phyloP scores from a whole-genome alignment of 2,329 filamentous ascomycete species.

The Fusarium sp. region DNA sequence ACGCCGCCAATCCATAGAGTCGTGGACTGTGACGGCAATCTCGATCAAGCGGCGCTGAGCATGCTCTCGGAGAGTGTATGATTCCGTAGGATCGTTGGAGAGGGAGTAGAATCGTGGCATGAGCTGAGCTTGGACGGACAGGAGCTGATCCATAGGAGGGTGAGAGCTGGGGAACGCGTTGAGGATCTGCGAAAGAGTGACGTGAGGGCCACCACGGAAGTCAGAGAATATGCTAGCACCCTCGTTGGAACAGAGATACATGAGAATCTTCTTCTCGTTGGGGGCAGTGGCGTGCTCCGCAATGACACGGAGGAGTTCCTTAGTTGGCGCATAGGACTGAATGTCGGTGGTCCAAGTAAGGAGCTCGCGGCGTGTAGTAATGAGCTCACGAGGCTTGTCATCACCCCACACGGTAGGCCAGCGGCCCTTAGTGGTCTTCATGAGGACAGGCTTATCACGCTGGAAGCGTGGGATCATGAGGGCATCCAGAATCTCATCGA shows the following conservation, averaged over 20 bases:
- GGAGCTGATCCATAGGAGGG: conserved; percentile 83
- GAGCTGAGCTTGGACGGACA: conserved; percentile 82
- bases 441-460: conserved; percentile 81
- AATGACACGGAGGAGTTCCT: conserved; percentile 83
- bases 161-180: conserved; percentile 91
- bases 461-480: conserved; percentile 83
- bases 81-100: conserved; percentile 91
- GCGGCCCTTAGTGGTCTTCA: conserved; percentile 82
- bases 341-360: conserved; percentile 96
- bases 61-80: conserved; percentile 72
- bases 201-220: conserved; percentile 86
- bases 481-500: conserved; percentile 85
- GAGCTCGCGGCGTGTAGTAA: conserved; percentile 90
- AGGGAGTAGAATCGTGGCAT: conserved; percentile 99
- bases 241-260: conserved; percentile 86
- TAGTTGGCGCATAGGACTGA: conserved; percentile 91
- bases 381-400: conserved; percentile 82
- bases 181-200: conserved; percentile 86
- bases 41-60: conserved; percentile 85
- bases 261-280: conserved; percentile 88
- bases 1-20: conserved; percentile 79
- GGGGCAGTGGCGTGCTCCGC: conserved; percentile 83
- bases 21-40: conserved; percentile 96
- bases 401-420: conserved; percentile 99
- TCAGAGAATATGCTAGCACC: conserved; percentile 95